These are phyloP conservation scores for Boletellus deceptivus DNA, from an alignment of 1,284 basidiomycete genomes.

Conservation along the genomic window DNA sequence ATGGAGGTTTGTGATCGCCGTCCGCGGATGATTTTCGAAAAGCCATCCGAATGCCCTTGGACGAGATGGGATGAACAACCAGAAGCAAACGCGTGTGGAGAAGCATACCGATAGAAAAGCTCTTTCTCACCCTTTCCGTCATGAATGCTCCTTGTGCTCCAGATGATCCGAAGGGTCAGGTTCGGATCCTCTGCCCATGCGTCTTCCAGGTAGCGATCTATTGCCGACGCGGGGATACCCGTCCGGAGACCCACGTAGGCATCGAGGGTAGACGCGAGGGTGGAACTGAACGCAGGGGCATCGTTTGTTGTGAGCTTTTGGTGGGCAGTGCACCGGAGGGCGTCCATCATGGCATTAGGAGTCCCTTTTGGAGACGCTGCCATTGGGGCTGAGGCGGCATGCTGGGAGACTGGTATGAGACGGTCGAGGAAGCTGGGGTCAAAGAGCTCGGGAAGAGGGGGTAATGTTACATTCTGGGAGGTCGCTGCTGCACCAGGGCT, in stretches of 20 bases:
- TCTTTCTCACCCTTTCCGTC: conserved; percentile 58
- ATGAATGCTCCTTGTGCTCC: conserved; percentile 60
- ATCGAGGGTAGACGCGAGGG: conserved; percentile 48
- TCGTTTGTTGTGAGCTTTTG: conserved; percentile 46
- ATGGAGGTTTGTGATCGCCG: conserved; percentile 56
- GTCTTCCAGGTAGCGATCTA: conserved; percentile 38
- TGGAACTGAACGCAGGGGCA: conserved; percentile 48
- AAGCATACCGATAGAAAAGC: conserved; percentile 48
- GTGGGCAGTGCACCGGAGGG: conserved; percentile 40
- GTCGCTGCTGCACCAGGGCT: not conserved
- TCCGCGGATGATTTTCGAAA: conserved; percentile 60
- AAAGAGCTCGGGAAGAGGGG: conserved; percentile 50
- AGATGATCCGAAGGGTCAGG: conserved; percentile 57
- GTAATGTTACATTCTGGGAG: conserved; percentile 40
- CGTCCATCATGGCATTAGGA: conserved; percentile 52
- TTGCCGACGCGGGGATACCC: conserved; percentile 15
- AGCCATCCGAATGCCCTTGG: conserved; percentile 60
- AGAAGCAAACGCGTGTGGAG: conserved; percentile 2
- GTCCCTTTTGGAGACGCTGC: conserved; percentile 10
- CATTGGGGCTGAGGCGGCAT: not conserved
- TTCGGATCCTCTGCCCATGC: conserved; percentile 54
- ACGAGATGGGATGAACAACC: not conserved
- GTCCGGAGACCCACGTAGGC: conserved; percentile 45
- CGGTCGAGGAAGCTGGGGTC: conserved; percentile 50
- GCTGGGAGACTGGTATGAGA: conserved; percentile 39